Evolutionary conservation across 352 stramenopile species (phyloP).

Genomic region (Pythium vanterpoolii): DNA sequence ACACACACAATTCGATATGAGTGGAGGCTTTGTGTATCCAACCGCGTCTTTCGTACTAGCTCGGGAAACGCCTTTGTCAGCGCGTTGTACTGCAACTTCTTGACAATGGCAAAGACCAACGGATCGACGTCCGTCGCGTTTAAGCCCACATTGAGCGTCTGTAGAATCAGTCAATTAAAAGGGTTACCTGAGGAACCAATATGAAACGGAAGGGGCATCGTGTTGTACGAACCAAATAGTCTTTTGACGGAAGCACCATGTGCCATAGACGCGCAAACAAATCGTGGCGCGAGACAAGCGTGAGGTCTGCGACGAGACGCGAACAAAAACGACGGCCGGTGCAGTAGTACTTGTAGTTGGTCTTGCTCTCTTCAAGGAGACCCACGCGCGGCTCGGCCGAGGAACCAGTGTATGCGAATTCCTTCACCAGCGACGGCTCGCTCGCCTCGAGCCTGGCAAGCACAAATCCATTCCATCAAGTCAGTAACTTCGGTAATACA

Average conservation of each 20-base stretch:
- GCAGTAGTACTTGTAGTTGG: conserved; percentile 87
- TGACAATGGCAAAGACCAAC: conserved; percentile 67
- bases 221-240: conserved; percentile 42
- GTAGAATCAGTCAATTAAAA: background rate
- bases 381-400: conserved; percentile 55
- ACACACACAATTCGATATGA: no score
- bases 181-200: background rate
- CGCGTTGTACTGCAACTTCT: conserved; percentile 67
- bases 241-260: conserved; percentile 38
- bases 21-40: no score
- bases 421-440: conserved; percentile 57
- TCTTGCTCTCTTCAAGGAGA: conserved; percentile 65
- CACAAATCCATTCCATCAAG: background rate
- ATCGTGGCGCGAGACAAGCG: conserved; percentile 60
- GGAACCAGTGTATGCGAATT: conserved; percentile 74
- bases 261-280: conserved; percentile 55
- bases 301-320: conserved; percentile 57
- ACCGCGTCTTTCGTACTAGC: conserved; percentile 30
- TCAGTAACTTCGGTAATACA: background rate
- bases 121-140: conserved; percentile 57
- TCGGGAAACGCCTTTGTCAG: conserved; percentile 73
- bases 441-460: conserved; percentile 50
- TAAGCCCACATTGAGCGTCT: conserved; percentile 73
- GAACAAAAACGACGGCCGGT: conserved; percentile 75
- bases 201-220: background rate